Evolutionary conservation across 73 alveolate species (phyloP).

Genomic region (Tetrahymena thermophila): DNA sequence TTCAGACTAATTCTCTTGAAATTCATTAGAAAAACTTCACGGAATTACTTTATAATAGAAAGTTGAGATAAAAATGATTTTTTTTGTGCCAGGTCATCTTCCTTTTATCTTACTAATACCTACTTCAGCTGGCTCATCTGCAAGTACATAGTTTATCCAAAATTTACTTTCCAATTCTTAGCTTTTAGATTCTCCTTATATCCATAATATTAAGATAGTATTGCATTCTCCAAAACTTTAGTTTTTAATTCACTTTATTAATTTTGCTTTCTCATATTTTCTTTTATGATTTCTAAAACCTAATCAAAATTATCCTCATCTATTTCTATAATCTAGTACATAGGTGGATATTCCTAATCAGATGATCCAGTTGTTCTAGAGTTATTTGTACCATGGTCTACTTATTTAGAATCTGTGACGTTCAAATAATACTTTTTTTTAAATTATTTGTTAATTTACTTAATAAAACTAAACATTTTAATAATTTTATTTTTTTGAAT

Average conservation of each 20-base stretch:
- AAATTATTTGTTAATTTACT: no score
- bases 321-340: neutral
- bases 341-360: neutral
- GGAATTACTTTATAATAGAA: neutral
- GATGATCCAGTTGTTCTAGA: neutral
- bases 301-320: neutral
- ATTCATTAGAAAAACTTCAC: neutral
- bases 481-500: no score
- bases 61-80: neutral
- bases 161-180: neutral
- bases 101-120: neutral
- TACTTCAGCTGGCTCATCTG: neutral
- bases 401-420: neutral
- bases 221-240: neutral
- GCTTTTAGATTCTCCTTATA: neutral
- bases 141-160: neutral
- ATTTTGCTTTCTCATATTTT: neutral
- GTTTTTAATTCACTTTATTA: neutral
- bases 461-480: no score
- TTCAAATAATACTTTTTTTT: neutral
- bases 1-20: neutral
- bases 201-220: neutral
- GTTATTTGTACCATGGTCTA: neutral
- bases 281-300: neutral
- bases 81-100: neutral